Conservation (phyloP, 805 yeast species). For the Grigorovia jiainica region DNA sequence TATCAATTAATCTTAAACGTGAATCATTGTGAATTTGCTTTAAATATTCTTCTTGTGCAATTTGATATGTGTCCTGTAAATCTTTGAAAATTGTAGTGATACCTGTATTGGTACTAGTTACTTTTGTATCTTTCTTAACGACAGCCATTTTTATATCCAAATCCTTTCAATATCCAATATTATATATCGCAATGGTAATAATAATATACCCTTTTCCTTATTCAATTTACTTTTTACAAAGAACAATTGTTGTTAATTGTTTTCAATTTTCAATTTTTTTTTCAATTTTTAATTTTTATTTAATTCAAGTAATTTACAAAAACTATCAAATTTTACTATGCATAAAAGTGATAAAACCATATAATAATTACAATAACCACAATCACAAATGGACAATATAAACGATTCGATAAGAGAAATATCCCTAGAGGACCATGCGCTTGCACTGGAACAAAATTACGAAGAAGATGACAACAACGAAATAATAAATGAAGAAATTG, state of each 20-base stretch:
- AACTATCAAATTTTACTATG: too few relatives aligned
- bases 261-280: neutral
- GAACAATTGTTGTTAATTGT: neutral
- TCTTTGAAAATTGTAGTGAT: constrained; percentile 10
- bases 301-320: too few relatives aligned
- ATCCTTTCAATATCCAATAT: too few relatives aligned
- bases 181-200: too few relatives aligned
- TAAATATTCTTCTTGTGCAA: constrained; percentile 17
- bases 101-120: neutral
- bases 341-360: too few relatives aligned
- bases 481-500: constrained; percentile 26
- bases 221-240: too few relatives aligned
- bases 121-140: constrained; percentile 1
- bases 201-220: too few relatives aligned
- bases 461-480: constrained; percentile 25
- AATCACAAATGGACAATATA: constrained; percentile 1
- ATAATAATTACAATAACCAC: too few relatives aligned
- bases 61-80: constrained; percentile 21
- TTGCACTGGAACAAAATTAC: constrained; percentile 6
- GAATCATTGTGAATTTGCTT: constrained; percentile 28
- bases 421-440: constrained; percentile 2
- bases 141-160: constrained; percentile 1
- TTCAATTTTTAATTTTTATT: neutral
- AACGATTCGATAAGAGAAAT: neutral
- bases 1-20: constrained; percentile 60